These are phyloP conservation scores for Pyricularia grisea DNA, from an alignment of 2,329 filamentous ascomycete genomes.

Conservation along the genomic window DNA sequence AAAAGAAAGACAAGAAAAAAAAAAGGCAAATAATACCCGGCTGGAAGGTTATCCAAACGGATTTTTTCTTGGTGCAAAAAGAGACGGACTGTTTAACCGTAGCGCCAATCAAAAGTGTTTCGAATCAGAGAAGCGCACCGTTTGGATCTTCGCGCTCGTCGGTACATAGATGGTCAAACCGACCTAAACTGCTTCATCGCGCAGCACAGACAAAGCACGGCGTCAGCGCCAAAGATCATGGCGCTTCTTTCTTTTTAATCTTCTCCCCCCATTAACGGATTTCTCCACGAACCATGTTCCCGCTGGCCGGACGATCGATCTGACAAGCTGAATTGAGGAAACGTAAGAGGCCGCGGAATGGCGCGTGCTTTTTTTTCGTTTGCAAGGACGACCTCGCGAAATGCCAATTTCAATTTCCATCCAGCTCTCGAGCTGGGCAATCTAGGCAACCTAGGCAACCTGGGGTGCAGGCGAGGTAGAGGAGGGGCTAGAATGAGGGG, in stretches of 20 bases:
- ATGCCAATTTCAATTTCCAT: not conserved
- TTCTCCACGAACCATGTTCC: not conserved
- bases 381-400: not conserved
- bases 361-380: not conserved
- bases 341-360: not conserved
- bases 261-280: not conserved
- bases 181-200: not conserved
- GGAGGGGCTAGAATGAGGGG: not conserved
- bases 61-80: not conserved
- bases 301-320: not conserved
- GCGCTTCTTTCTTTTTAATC: not conserved
- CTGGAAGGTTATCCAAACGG: not conserved
- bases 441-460: not conserved
- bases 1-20: not conserved
- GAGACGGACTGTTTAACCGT: not conserved
- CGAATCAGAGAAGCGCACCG: not conserved
- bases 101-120: not conserved
- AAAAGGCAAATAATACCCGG: not conserved
- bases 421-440: not conserved
- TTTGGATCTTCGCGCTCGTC: not conserved
- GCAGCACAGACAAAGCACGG: not conserved
- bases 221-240: not conserved
- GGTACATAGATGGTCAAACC: not conserved
- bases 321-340: not conserved
- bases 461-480: not conserved